A percentile compares a stretch with the other conserved stretches of the same genome.
Conservation (phyloP, 108 stramenopile genomes). For the Cyclotella atomus region DNA sequence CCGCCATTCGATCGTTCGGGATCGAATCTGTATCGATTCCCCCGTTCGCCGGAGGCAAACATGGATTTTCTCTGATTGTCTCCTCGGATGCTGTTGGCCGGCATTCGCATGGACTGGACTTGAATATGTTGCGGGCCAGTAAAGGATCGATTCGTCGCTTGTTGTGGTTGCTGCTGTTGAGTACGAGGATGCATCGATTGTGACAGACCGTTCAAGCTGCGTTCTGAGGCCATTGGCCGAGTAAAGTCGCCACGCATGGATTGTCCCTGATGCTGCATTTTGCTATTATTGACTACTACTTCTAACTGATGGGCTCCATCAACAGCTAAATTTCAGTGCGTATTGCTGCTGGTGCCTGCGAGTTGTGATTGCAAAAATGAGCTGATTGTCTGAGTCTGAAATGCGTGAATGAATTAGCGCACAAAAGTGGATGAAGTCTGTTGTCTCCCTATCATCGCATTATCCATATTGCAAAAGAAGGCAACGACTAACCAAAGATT, state of each 20-base stretch:
- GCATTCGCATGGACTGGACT: not conserved
- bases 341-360: too few relatives aligned
- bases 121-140: not conserved
- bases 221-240: not conserved
- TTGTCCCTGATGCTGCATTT: not conserved
- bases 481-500: too few relatives aligned
- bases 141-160: not conserved
- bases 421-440: too few relatives aligned
- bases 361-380: too few relatives aligned
- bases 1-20: not conserved
- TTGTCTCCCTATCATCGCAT: too few relatives aligned
- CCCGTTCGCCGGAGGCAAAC: slow-evolving; percentile 3
- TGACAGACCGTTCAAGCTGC: not conserved
- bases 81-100: not conserved
- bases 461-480: too few relatives aligned
- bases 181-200: not conserved
- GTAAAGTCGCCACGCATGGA: not conserved
- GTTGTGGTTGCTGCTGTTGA: not conserved
- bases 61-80: not conserved
- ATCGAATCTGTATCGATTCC: not conserved
- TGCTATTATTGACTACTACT: not conserved
- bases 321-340: too few relatives aligned
- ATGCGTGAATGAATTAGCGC: too few relatives aligned
- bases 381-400: too few relatives aligned
- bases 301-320: too few relatives aligned